Evolutionary conservation across 2,329 filamentous ascomycete genomes (phyloP).

Genomic region (Fusarium sarcochroum): DNA sequence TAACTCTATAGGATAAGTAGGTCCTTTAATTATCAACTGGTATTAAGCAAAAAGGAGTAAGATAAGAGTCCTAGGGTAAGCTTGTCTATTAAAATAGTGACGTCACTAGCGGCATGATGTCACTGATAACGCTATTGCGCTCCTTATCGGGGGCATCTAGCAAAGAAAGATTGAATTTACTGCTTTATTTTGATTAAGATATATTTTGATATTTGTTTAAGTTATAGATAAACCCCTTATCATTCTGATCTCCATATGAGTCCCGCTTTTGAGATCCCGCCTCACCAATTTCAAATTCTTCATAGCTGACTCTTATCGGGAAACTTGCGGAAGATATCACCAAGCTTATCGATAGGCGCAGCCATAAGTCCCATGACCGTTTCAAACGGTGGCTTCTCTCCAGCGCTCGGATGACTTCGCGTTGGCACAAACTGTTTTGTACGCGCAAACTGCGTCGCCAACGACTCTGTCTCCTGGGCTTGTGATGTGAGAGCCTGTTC

Average conservation of each 20-base stretch:
- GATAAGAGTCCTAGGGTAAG: too few relatives aligned
- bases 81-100: too few relatives aligned
- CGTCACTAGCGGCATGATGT: too few relatives aligned
- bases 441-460: conserved; percentile 60
- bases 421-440: conserved; percentile 69
- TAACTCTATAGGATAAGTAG: too few relatives aligned
- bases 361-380: conserved; percentile 66
- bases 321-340: conserved; percentile 69
- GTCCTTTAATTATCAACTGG: too few relatives aligned
- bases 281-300: not conserved
- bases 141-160: too few relatives aligned
- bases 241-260: not conserved
- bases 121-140: too few relatives aligned
- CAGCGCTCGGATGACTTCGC: conserved; percentile 64
- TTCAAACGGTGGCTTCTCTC: conserved; percentile 69
- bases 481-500: conserved; percentile 57
- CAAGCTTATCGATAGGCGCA: conserved; percentile 69
- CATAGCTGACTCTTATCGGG: conserved; percentile 18
- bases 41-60: too few relatives aligned
- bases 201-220: too few relatives aligned
- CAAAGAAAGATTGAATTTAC: too few relatives aligned
- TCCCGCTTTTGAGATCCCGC: too few relatives aligned
- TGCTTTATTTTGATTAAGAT: too few relatives aligned
- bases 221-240: not conserved
- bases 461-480: conserved; percentile 45